Percentiles rank a stretch among this genome's conserved stretches.
Evolutionary conservation across 2,329 filamentous ascomycete species (phyloP).

Genomic region (Colletotrichum horii): DNA sequence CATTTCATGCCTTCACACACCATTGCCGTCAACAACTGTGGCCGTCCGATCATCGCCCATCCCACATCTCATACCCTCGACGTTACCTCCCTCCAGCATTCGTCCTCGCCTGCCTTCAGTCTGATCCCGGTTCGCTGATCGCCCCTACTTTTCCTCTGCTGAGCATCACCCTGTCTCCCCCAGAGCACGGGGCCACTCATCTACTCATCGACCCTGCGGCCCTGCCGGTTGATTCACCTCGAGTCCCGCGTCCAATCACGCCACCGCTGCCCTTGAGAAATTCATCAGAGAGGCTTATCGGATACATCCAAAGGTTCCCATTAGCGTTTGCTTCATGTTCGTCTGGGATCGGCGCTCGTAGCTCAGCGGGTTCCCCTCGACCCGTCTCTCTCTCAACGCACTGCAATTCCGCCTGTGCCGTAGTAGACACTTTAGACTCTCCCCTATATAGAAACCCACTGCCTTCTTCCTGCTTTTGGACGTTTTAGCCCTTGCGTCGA

Average conservation of each 20-base stretch:
- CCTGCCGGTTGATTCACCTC: slow-evolving; percentile 3
- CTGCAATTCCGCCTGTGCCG: not conserved
- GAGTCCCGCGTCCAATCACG: slow-evolving; percentile 3
- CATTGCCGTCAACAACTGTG: not conserved
- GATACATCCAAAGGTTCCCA: not conserved
- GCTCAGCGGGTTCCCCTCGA: slow-evolving; percentile 9
- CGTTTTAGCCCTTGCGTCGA: not conserved
- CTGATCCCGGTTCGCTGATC: slow-evolving; percentile 14
- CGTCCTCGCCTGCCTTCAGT: not conserved
- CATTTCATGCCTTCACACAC: slow-evolving; percentile 15
- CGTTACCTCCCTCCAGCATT: not conserved
- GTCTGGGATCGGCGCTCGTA: slow-evolving; percentile 22
- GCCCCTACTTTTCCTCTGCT: not conserved
- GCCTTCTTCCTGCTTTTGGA: slow-evolving; percentile 7
- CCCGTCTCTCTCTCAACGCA: not conserved
- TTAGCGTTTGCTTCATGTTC: slow-evolving; percentile 25
- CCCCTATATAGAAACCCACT: slow-evolving; percentile 25
- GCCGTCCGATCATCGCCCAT: slow-evolving; percentile 11
- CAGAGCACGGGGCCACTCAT: not conserved
- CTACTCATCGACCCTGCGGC: not conserved
- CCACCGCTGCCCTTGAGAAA: not conserved
- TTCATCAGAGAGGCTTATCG: not conserved
- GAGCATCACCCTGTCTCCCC: slow-evolving; percentile 12
- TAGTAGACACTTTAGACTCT: slow-evolving; percentile 16
- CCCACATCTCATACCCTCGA: not conserved